Base-by-base conservation (phyloP, 176 grass and related monocot genomes). In the Themeda triandra region DNA sequence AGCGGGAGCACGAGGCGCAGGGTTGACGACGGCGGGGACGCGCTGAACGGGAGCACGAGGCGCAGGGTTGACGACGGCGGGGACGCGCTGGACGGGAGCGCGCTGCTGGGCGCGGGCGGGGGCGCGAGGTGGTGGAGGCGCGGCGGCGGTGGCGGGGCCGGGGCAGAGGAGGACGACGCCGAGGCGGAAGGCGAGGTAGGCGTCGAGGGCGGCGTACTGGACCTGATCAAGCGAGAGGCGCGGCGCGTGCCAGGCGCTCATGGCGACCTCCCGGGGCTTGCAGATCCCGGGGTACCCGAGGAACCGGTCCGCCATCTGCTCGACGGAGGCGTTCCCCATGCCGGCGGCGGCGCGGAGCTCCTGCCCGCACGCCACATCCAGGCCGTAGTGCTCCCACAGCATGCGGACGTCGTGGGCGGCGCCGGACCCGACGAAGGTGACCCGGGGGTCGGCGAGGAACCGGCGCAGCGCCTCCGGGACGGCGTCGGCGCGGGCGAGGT, bases 251-350 rank as follows among this genome's bases (percentile, higher is more conserved):
- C 91, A 90, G 3, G 12, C 32, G 66, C 84, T 84, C 45, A 58
- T 77, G 87, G 82, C 15, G 14, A 92, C 77, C 0, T 39, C 28
- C 33, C 1, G 2, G 49, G 75, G 33, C 48, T 77, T 92, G 2
- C 1, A 0, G 77, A 92, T 73, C 32, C 87, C 87, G 2, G 5
- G 13, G 68, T 87, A 87, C 0, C 87, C 76, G 10, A 90, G 82
- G 58, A 81, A 67, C 12, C 30, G 58, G 5, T 73, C 28, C 4
- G 70, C 76, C 80, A 92, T 92, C 15, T 6, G 27, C 65, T 82
- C 76, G 33, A 90, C 45, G 32, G 87, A 90, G 19, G 87, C 76
- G 66, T 81, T 90, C 18, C 80, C 81, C 84, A 90, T 90, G 25
- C 36, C 36, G 0, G 84, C 58, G 35, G 49, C 0, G 4, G 27